Evolutionary conservation across 2,329 filamentous ascomycete species (phyloP), one percentile per base, ranked within the genome.

Genomic region (Keithomyces neogunnii): DNA sequence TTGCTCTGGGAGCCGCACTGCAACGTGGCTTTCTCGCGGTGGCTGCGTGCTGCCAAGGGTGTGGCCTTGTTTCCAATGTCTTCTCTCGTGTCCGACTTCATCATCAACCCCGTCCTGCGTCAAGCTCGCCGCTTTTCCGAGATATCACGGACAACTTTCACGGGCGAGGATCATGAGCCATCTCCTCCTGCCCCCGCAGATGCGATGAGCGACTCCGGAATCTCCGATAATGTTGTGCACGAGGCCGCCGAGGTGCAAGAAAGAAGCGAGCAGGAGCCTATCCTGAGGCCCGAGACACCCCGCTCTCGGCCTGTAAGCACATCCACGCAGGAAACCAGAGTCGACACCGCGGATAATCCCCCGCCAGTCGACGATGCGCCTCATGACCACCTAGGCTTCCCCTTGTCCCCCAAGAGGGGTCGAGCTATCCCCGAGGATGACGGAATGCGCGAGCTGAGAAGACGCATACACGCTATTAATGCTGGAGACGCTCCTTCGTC

Each of bases 361-460:
- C 52, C 53, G 29, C 55, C 57, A 30, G 53, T 54, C 42, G 57
- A 62, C 47, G 56, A 53, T 39, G 52, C 59, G 26, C 54, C 62
- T 9, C 65, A 56, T 31, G 66, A 69, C 45, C 67, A 65, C 46
- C 62, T 70, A 10, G 63, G 63, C 43, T 64, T 67, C 47, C 60
- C 63, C 9, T 50, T 63, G 51, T 62, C 60, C 42, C 60, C 65
- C 7, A 56, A 53, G 50, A 65, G 60, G 52, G 60, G 58, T 46
- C 64, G 62, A 11, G 64, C 60, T 39, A 67, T 89, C 40, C 87
- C 88, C 1, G 88, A 85, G 62, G 86, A 92, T 62, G 88, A 93
- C 72, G 88, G 88, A 44, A 91, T 89, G 84, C 74, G 78, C 19
- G 67, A 71, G 50, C 66, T 92, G 59, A 76, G 88, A 59, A 75